A percentile compares a stretch with the other conserved stretches of the same genome.
Conservation (phyloP, 1,139 yeast genomes). For the Sugiyamaella castrensis region DNA sequence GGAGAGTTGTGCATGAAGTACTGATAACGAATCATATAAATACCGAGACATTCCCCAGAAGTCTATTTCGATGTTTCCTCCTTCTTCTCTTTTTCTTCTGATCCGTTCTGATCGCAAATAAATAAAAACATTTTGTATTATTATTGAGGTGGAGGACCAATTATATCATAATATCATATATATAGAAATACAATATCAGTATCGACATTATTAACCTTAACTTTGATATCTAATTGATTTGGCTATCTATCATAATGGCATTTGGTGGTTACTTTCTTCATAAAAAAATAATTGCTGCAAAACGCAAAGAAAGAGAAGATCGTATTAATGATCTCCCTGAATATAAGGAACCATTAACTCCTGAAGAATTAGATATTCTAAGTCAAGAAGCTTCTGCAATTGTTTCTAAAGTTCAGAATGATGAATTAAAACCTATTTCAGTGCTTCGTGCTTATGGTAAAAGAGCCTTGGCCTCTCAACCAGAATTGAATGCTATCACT, state of each 20-base stretch:
- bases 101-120: too few relatives aligned
- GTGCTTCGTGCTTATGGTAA: slow-evolving; percentile 42
- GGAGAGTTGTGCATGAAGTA: too few relatives aligned
- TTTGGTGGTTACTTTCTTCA: slow-evolving; percentile 21
- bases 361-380: slow-evolving; percentile 32
- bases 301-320: slow-evolving; percentile 37
- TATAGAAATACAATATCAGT: too few relatives aligned
- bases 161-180: too few relatives aligned
- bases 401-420: slow-evolving; percentile 34
- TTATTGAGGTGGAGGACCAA: too few relatives aligned
- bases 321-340: slow-evolving; percentile 34
- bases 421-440: slow-evolving; percentile 34
- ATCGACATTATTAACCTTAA: too few relatives aligned
- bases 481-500: slow-evolving; percentile 38
- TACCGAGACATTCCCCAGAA: background rate
- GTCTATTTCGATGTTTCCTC: background rate
- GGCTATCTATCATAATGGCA: slow-evolving; percentile 8
- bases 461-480: slow-evolving; percentile 39
- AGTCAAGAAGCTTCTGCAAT: slow-evolving; percentile 31
- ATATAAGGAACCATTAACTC: slow-evolving; percentile 36
- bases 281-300: slow-evolving; percentile 25
- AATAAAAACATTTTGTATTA: too few relatives aligned
- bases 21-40: background rate
- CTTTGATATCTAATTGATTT: background rate
- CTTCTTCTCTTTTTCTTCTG: background rate